Base-by-base conservation (phyloP, 768 basidiomycete genomes). In the Mycena alexandri region DNA sequence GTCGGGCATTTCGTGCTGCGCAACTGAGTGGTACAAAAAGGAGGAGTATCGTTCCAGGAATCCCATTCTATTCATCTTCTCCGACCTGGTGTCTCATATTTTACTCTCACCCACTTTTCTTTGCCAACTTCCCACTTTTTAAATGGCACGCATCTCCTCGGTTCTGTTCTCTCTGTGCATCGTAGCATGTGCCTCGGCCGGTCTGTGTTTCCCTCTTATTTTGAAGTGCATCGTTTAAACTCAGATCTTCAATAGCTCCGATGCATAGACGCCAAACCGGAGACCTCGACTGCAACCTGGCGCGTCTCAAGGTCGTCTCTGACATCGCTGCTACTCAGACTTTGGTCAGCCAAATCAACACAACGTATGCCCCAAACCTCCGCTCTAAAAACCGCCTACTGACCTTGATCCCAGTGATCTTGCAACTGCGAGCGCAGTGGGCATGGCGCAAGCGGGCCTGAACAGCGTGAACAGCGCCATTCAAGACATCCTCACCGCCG, bases 391-490 rank as follows among this genome's bases (percentile, higher is more conserved):
- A 50, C 2, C 34, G 6, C 19, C 33, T 6, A 22, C 47, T 61
- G 41, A 60, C 29, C 25, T 24, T 11, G 34, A 5, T 19, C 50
- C 29, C 44, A 78, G 76, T 41, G 74, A 77, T 41, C 52, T 74
- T 5, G 58, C 67, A 8, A 67, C 77, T 12, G 55, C 71, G 17
- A 61, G 51, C 53, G 74, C 77, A 2, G 73, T 75, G 16, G 64
- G 61, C 13, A 56, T 70, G 6, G 78, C 77, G 0, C 65, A 68
- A 12, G 52, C 67, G 5, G 75, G 75, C 3, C 69, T 79, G 51
- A 48, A 59, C 2, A 71, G 71, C 38, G 73, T 77, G 1, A 70
- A 74, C 48, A 65, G 50, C n/a, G 78, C 61, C 5, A 73, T 78
- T 43, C 72, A 65, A 17, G 61, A 54, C 41, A 79, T 79, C 38